Percentiles rank a stretch among this genome's conserved stretches.
Evolutionary conservation across 495 filamentous ascomycete species (phyloP).

Genomic region (Podospora fimiseda): DNA sequence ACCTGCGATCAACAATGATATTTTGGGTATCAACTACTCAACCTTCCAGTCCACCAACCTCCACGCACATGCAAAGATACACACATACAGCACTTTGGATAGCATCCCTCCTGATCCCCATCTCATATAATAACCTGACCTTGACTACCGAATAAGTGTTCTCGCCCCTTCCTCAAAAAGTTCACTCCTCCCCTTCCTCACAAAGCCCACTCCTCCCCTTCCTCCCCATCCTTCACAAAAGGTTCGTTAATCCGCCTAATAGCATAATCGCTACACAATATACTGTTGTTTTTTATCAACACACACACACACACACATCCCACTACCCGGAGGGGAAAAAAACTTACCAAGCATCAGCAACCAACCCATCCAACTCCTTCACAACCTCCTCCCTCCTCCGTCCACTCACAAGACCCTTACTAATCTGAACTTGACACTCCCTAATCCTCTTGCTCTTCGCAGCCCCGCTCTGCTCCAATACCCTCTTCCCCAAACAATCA

Average conservation of each 20-base stretch:
- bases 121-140: too few species aligned
- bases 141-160: too few species aligned
- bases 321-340: too few species aligned
- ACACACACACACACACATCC: too few species aligned
- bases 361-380: constrained; percentile 78
- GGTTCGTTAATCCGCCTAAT: constrained; percentile 90
- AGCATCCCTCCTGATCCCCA: too few species aligned
- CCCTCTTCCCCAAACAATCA: constrained; percentile 80
- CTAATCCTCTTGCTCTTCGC: constrained; percentile 73
- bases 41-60: too few species aligned
- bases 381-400: constrained; percentile 72
- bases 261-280: constrained; percentile 88
- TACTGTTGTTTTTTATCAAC: constrained; percentile 46
- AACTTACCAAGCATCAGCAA: constrained; percentile 55
- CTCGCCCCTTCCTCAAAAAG: background rate
- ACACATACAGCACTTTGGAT: too few species aligned
- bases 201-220: constrained; percentile 76
- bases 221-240: constrained; percentile 66
- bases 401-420: constrained; percentile 58
- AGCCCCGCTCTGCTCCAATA: constrained; percentile 65
- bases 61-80: too few species aligned
- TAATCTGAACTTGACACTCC: constrained; percentile 76
- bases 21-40: too few species aligned
- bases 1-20: too few species aligned
- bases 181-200: constrained; percentile 27